Base-by-base conservation (phyloP, 2,329 filamentous ascomycete genomes). In the Colletotrichum camelliae region DNA sequence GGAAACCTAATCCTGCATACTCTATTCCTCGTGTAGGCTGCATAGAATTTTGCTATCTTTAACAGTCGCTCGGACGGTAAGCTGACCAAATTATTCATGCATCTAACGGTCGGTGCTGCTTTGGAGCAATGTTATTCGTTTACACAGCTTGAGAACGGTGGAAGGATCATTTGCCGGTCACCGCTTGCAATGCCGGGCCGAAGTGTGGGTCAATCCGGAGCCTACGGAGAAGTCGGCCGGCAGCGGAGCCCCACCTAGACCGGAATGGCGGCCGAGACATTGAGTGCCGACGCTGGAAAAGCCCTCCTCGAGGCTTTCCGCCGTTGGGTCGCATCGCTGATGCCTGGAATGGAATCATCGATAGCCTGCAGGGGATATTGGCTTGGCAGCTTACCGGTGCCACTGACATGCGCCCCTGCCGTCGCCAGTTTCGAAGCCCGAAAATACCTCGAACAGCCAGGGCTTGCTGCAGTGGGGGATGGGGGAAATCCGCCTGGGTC, bases 381-480 rank as follows among this genome's bases (percentile, higher is more conserved):
- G 73, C 73, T 73, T 73, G 73, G 64, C 73, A 60, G 64, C 57
- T 72, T 39, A 68, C 52, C 60, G 10, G 61, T 61, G 31, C 52
- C 68, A 39, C 62, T 24, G 57, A 57, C 16, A 27, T 35, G 39
- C 13, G n/a, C 43, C 62, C 57, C 24, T 58, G 33, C 27, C n/a
- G 33, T 35, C 21, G 27, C 13, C 24, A n/a, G n/a, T 52, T 48
- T 64, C 21, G 70, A 61, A 67, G 57, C 39, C 31, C 52, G 39
- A 58, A 62, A 58, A 64, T 72, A 43, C 37, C 39, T 64, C 33
- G 55, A 61, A 70, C 35, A 24, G 24, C 2, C 66, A 58, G 52
- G 21, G 31, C 48, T 13, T 31, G 66, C 18, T 33, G 12, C 24
- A 29, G 33, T 35, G 24, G 12, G 35, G 35, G 8, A 16, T n/a